phyloP scores from a whole-genome alignment of 164 flowering plant genomes.

The Vitis amurensis region DNA sequence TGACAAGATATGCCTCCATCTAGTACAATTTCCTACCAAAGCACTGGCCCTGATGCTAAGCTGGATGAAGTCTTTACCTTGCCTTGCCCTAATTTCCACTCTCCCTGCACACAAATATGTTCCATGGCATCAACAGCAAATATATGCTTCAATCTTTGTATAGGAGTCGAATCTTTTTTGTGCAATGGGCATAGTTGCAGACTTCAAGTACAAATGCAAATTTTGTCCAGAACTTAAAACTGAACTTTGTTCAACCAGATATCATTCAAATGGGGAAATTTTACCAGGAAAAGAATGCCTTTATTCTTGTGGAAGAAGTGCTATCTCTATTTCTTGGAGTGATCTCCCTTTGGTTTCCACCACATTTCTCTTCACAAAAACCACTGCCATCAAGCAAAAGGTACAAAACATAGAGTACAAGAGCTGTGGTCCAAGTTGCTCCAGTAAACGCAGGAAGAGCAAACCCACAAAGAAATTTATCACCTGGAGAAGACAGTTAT shows the following conservation, averaged over 20 bases:
- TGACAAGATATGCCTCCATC: no score
- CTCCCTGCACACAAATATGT: no score
- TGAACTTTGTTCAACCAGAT: background rate
- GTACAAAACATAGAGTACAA: slow-evolving; percentile 70
- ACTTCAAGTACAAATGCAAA: no score
- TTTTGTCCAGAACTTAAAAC: no score
- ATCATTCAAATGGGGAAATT: background rate
- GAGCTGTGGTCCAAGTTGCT: slow-evolving; percentile 69
- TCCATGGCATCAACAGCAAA: no score
- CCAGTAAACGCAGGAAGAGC: slow-evolving; percentile 79
- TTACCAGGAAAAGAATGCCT: background rate
- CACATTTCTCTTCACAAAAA: slow-evolving; percentile 81
- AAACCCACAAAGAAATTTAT: slow-evolving; percentile 92
- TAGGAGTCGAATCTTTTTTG: no score
- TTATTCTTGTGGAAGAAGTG: slow-evolving; percentile 68
- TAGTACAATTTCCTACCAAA: no score
- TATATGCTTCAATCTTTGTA: no score
- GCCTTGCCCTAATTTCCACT: no score
- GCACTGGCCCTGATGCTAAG: no score
- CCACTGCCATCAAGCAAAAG: slow-evolving; percentile 67
- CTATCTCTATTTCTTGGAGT: slow-evolving; percentile 93
- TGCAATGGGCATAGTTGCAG: no score
- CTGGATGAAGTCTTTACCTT: no score
- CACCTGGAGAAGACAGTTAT: slow-evolving; percentile 46
- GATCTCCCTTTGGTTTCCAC: slow-evolving; percentile 96